A percentile compares a stretch with the other conserved stretches of the same genome.
Conservation (phyloP, 2,329 filamentous ascomycete species). For the Arthrobotrys entomopaga region DNA sequence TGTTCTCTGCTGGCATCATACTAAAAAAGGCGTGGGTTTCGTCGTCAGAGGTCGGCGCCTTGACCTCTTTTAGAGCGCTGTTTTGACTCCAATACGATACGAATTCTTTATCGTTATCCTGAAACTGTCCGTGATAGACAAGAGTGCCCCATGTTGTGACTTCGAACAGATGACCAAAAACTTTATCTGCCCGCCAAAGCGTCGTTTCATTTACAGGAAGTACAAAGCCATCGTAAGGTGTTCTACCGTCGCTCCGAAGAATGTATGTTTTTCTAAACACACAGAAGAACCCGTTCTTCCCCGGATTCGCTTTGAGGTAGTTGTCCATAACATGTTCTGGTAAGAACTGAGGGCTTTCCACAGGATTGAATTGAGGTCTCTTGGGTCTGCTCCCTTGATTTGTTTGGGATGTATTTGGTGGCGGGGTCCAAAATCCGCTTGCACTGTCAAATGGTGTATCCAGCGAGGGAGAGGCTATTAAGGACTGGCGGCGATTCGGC, state of each 20-base stretch:
- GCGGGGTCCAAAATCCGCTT: not conserved
- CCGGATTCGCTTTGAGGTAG: conserved; percentile 24
- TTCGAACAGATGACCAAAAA: conserved; percentile 24
- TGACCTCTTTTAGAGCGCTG: not conserved
- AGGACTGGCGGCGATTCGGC: not conserved
- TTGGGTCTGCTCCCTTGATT: not conserved
- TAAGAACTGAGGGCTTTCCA: conserved; percentile 23
- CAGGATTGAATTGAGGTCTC: not conserved
- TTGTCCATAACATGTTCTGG: conserved; percentile 33
- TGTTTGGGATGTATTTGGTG: not conserved
- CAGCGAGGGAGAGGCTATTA: not conserved
- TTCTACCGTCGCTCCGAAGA: conserved; percentile 19
- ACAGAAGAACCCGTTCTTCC: conserved; percentile 27
- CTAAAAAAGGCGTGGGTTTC: too few relatives aligned
- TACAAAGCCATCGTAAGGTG: conserved; percentile 1
- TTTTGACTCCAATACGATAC: conserved; percentile 10
- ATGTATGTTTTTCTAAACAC: conserved; percentile 28
- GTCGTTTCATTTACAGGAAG: conserved; percentile 16
- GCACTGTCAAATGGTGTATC: conserved; percentile 2
- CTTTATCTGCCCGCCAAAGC: conserved; percentile 16
- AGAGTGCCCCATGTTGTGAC: conserved; percentile 21
- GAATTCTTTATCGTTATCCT: conserved; percentile 18
- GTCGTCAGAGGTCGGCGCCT: not conserved
- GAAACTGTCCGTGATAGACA: conserved; percentile 24
- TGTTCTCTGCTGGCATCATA: too few relatives aligned